Base-by-base conservation (phyloP, 2,329 filamentous ascomycete genomes). In the Colletotrichum horii region DNA sequence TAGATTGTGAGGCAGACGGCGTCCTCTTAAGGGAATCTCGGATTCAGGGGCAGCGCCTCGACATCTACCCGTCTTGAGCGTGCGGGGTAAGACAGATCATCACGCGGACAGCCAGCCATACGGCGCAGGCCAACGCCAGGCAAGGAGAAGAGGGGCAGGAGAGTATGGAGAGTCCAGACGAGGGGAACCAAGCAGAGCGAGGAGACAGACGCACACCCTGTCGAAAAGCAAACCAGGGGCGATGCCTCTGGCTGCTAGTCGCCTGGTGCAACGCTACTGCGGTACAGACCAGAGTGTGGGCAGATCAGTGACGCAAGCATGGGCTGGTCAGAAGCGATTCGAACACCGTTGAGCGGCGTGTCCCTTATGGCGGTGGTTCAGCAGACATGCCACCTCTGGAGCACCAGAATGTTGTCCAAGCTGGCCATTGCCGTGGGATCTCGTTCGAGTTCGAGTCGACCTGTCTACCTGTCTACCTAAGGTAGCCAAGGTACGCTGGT, bases 41-140 rank as follows among this genome's bases (percentile, higher is more conserved):
- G 22, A 58, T 55, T 69, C 75, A 77, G 75, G 75, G 75, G 75
- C 64, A 72, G 22, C 58, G 56, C 64, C 55, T 77, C 60, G 70
- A 76, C 61, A 36, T 68, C 7, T 68, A 19, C 11, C 52, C 43
- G 68, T 61, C 70, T 48, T 68, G 62, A 74, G 76, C 74, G 76
- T 77, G 76, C 76, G 76, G 76, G 76, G 76, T 77, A 77, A 71
- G 61, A 70, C 64, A 74, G 70, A 76, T 70, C 76, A 70, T 77
- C 76, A 77, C 74, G 76, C 74, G 76, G 74, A 64, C 65, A 48
- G 66, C 58, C 69, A 69, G 48, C 74, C 70, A 75, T 72, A 65
- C 55, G 60, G 60, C 73, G 65, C 65, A 65, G 32, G 36, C 38
- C 56, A 74, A 60, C 26, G 19, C n/a, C n/a, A 66, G 38, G 28